phyloP scores from a whole-genome alignment of 140 eudicot species.

The Stevia rebaudiana region DNA sequence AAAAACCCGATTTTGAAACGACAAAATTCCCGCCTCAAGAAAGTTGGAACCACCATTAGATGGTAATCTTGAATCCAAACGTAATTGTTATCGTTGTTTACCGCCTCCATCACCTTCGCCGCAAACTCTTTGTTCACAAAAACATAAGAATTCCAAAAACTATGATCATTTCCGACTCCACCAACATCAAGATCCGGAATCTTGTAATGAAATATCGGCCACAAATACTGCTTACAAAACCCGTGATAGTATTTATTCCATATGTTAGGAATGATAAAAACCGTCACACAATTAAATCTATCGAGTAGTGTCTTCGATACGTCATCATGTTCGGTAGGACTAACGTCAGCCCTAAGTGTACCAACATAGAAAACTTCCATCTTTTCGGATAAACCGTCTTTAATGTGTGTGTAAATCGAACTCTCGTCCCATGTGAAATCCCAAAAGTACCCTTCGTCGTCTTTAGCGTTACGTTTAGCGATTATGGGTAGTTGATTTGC shows the following conservation, averaged over 20 bases:
- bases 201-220: conserved; percentile 33
- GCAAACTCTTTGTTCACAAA: conserved; percentile 26
- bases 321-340: conserved; percentile 24
- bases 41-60: conserved; percentile 30
- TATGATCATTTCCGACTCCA: conserved; percentile 16
- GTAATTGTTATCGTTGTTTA: conserved; percentile 20
- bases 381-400: conserved; percentile 24
- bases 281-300: conserved; percentile 34
- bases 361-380: conserved; percentile 39
- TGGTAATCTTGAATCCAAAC: conserved; percentile 40
- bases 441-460: conserved; percentile 22
- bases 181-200: conserved; percentile 25
- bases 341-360: conserved; percentile 29
- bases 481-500: conserved; percentile 32
- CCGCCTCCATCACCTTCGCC: conserved; percentile 28
- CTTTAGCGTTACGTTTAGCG: conserved; percentile 20
- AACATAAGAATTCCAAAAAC: conserved; percentile 26
- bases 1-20: conserved; percentile 30
- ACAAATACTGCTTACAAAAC: conserved; percentile 33
- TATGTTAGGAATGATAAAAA: conserved; percentile 21
- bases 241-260: conserved; percentile 21
- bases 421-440: conserved; percentile 38
- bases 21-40: conserved; percentile 26
- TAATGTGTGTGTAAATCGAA: conserved; percentile 26
- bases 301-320: conserved; percentile 28